A percentile compares a stretch with the other conserved stretches of the same genome.
phyloP scores from a whole-genome alignment of 1,284 basidiomycete genomes.

The Ceratobasidium sp. region DNA sequence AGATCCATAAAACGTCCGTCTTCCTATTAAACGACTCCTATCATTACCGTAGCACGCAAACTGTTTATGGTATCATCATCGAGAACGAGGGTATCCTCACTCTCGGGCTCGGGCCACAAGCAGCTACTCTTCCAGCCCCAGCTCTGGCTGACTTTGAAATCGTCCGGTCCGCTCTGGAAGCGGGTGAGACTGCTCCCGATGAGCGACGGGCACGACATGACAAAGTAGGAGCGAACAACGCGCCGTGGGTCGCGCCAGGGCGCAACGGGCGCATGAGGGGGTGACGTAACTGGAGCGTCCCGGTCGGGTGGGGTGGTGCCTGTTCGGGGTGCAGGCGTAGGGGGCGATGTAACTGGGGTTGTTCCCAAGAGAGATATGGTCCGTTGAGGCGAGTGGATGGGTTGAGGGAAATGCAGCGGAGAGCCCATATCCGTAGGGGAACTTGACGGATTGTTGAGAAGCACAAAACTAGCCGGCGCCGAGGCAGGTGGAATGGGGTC shows the following conservation, averaged over 20 bases:
- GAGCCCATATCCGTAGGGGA: constrained; percentile 1
- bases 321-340: constrained; percentile 21
- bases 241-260: constrained; percentile 79
- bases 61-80: constrained; percentile 49
- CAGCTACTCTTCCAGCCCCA: constrained; percentile 81
- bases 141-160: constrained; percentile 79
- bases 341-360: constrained; percentile 25
- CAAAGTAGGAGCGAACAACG: constrained; percentile 77
- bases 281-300: constrained; percentile 54
- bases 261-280: constrained; percentile 60
- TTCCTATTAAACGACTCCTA: constrained; percentile 67
- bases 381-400: constrained; percentile 16
- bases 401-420: constrained; percentile 14
- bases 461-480: constrained; percentile 44
- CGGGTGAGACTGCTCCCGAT: constrained; percentile 83
- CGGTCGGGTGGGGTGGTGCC: constrained; percentile 29
- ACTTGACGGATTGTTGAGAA: constrained; percentile 12
- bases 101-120: constrained; percentile 54
- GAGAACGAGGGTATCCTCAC: constrained; percentile 56
- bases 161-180: constrained; percentile 86
- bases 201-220: constrained; percentile 80
- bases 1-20: constrained; percentile 6
- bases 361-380: constrained; percentile 7
- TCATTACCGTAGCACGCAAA: constrained; percentile 74
- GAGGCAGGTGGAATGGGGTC: constrained; percentile 64